Conservation (phyloP, 2,329 filamentous ascomycete species). For the Clarireedia paspali region DNA sequence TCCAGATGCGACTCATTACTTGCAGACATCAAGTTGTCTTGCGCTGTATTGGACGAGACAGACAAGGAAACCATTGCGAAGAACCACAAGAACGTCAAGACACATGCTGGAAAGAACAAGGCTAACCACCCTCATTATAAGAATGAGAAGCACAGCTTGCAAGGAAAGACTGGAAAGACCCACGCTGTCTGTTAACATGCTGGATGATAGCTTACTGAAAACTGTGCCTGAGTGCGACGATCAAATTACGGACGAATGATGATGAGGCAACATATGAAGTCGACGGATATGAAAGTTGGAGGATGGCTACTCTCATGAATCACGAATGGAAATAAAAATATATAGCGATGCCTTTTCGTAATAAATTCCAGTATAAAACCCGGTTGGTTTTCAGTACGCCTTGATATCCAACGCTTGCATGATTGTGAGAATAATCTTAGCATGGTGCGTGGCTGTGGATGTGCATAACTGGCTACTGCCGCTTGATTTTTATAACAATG, state of each 20-base stretch:
- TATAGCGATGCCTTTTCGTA: no score
- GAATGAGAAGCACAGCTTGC: constrained; percentile 77
- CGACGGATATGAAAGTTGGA: background rate
- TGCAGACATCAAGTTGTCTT: constrained; percentile 68
- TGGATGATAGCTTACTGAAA: background rate
- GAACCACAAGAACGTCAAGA: constrained; percentile 58
- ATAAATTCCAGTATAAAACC: no score
- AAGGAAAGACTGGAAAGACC: constrained; percentile 86
- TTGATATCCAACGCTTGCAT: no score
- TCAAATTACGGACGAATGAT: background rate
- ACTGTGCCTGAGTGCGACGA: no score
- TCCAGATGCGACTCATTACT: constrained; percentile 74
- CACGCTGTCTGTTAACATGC: constrained; percentile 65
- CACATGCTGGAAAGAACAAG: constrained; percentile 42
- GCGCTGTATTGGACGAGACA: constrained; percentile 64
- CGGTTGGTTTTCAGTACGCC: no score
- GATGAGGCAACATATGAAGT: background rate
- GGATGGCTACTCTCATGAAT: background rate
- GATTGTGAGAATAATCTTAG: no score
- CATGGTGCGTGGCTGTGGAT: no score
- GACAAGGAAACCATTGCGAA: constrained; percentile 63
- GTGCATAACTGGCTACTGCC: no score
- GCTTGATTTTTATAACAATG: background rate
- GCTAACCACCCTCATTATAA: constrained; percentile 45
- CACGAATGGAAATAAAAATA: background rate